phyloP scores from a whole-genome alignment of 2,329 filamentous ascomycete genomes.

The Cytospora chrysosperma region DNA sequence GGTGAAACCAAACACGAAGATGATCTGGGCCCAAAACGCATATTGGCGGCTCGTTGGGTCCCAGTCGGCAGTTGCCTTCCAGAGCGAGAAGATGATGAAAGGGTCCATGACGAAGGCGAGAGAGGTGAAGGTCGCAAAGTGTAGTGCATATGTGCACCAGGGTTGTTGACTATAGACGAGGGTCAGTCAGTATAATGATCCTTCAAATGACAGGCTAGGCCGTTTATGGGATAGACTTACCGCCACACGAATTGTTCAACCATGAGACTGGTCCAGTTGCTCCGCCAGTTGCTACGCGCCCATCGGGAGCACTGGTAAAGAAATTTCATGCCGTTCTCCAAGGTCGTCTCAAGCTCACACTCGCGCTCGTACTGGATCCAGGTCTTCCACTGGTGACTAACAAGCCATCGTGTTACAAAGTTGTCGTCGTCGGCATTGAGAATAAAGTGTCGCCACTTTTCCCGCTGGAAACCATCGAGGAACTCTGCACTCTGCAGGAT shows the following conservation, averaged over 20 bases:
- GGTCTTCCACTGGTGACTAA: slow-evolving; percentile 88
- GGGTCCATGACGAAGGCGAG: slow-evolving; percentile 79
- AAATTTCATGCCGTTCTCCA: slow-evolving; percentile 86
- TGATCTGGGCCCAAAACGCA: slow-evolving; percentile 60
- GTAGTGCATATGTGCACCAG: slow-evolving; percentile 91
- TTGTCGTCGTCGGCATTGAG: slow-evolving; percentile 98
- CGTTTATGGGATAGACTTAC: slow-evolving; percentile 56
- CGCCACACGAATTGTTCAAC: slow-evolving; percentile 80
- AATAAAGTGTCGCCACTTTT: slow-evolving; percentile 85
- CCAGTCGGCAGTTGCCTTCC: slow-evolving; percentile 66
- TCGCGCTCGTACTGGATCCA: slow-evolving; percentile 92
- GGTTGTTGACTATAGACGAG: slow-evolving; percentile 67
- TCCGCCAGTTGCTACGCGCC: slow-evolving; percentile 97
- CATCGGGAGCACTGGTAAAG: slow-evolving; percentile 91
- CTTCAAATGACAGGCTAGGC: slow-evolving; percentile 20
- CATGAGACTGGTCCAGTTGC: slow-evolving; percentile 88
- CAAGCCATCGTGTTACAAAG: slow-evolving; percentile 95
- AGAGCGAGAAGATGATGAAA: slow-evolving; percentile 67
- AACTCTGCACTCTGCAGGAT: slow-evolving; percentile 86
- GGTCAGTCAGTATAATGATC: slow-evolving; percentile 2
- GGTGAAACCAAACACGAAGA: slow-evolving; percentile 78
- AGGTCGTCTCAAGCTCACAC: slow-evolving; percentile 87
- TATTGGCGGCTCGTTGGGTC: slow-evolving; percentile 50
- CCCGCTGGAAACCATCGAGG: slow-evolving; percentile 84
- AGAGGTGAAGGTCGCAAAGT: slow-evolving; percentile 89